Evolutionary conservation across 2,329 filamentous ascomycete genomes (phyloP).

Genomic region (Grosmannia huntii): DNA sequence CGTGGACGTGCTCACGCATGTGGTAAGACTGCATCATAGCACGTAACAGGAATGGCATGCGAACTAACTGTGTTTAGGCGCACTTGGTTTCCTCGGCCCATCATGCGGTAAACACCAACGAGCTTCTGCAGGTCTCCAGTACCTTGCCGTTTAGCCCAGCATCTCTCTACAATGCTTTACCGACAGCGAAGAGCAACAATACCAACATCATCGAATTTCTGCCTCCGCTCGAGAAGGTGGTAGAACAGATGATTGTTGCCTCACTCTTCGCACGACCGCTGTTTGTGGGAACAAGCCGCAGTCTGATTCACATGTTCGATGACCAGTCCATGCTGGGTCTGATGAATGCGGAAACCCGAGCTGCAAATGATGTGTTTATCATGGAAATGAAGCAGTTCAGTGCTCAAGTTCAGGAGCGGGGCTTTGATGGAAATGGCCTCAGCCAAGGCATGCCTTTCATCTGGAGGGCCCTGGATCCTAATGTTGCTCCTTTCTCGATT

Average conservation of each 20-base stretch:
- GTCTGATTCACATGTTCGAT: constrained; percentile 28
- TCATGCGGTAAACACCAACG: constrained; percentile 29
- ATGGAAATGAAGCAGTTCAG: constrained; percentile 25
- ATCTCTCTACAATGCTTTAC: constrained; percentile 25
- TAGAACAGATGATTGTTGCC: constrained; percentile 24
- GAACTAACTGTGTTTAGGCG: constrained; percentile 12
- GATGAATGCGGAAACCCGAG: constrained; percentile 19
- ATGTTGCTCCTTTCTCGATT: constrained; percentile 11
- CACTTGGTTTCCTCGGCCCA: constrained; percentile 25
- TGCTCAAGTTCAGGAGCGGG: constrained; percentile 20
- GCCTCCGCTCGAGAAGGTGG: constrained; percentile 18
- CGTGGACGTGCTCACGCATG: constrained; percentile 28
- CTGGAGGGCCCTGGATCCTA: constrained; percentile 17
- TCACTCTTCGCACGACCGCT: constrained; percentile 28
- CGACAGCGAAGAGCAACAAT: constrained; percentile 24
- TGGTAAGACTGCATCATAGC: constrained; percentile 4
- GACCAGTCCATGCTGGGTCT: constrained; percentile 19
- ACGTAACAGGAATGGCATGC: neutral
- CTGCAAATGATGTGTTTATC: constrained; percentile 23
- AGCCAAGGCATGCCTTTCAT: constrained; percentile 34
- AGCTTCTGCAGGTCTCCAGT: constrained; percentile 21
- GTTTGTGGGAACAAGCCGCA: constrained; percentile 21
- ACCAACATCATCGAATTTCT: constrained; percentile 22
- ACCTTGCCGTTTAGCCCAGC: constrained; percentile 29
- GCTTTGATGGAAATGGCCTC: constrained; percentile 28